These are phyloP conservation scores for Telfairia occidentalis DNA, from an alignment of 331 rosid genomes.

Conservation along the genomic window DNA sequence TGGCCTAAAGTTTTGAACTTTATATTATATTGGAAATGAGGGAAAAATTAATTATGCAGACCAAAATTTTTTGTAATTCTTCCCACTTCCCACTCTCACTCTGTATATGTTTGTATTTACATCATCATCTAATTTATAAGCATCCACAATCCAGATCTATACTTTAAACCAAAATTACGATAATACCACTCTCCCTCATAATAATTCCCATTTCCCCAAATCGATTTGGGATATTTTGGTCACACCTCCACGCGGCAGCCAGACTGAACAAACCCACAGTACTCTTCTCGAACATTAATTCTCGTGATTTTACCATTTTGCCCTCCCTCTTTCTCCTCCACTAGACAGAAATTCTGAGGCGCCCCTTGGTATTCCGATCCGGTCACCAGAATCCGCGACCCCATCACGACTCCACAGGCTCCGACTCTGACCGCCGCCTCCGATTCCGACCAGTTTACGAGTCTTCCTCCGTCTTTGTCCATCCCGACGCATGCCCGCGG, in stretches of 20 bases:
- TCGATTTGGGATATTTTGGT: background rate
- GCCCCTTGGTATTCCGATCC: conserved; percentile 62
- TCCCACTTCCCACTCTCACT: background rate
- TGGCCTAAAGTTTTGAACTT: too few species aligned
- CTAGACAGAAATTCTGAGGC: conserved; percentile 30
- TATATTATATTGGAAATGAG: too few species aligned
- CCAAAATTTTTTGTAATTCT: too few species aligned
- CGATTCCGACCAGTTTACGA: conserved; percentile 29
- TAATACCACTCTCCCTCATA: background rate
- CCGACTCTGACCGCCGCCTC: conserved; percentile 39
- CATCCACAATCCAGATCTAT: background rate
- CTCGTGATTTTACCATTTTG: conserved; percentile 36
- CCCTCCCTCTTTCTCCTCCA: conserved; percentile 24
- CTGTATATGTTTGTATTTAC: background rate
- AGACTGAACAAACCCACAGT: conserved; percentile 56
- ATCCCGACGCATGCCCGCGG: conserved; percentile 49
- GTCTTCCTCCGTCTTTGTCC: conserved; percentile 34
- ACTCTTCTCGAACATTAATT: conserved; percentile 31
- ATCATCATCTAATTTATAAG: background rate
- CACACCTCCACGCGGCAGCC: conserved; percentile 67
- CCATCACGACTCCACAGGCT: conserved; percentile 35
- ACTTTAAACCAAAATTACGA: background rate
- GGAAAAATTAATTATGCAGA: too few species aligned
- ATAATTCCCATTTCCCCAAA: too few species aligned
- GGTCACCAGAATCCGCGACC: conserved; percentile 22